These are phyloP conservation scores for Limonium bicolor DNA, from an alignment of 148 eudicot genomes.

Conservation along the genomic window DNA sequence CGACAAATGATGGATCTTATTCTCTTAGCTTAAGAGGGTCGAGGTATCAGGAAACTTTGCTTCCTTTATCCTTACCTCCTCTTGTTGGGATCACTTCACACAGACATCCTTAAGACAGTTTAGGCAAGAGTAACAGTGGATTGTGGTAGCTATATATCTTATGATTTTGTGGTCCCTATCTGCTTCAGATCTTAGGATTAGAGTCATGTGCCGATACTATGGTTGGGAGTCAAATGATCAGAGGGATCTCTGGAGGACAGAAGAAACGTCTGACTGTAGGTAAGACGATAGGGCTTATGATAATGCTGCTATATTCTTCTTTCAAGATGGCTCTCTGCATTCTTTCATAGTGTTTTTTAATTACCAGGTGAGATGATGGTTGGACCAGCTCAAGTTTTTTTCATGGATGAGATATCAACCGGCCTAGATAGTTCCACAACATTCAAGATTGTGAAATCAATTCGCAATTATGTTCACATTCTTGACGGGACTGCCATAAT, in stretches of 20 bases:
- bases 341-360: not conserved
- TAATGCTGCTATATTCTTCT: not conserved
- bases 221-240: constrained; percentile 7
- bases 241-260: constrained; percentile 11
- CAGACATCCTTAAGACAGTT: not conserved
- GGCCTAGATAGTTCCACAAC: constrained; percentile 85
- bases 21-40: too few relatives aligned
- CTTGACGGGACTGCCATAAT: constrained; percentile 58
- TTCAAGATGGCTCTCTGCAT: not conserved
- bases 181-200: constrained; percentile 18
- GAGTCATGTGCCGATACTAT: constrained; percentile 19
- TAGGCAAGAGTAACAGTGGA: too few relatives aligned
- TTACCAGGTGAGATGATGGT: constrained; percentile 68
- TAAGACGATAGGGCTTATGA: not conserved
- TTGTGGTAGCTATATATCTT: too few relatives aligned
- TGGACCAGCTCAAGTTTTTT: constrained; percentile 53
- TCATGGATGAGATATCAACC: constrained; percentile 85
- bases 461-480: constrained; percentile 51
- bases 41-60: too few relatives aligned
- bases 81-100: not conserved
- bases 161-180: not conserved
- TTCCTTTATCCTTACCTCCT: not conserved
- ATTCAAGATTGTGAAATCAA: constrained; percentile 47
- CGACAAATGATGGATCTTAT: too few relatives aligned
- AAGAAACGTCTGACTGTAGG: constrained; percentile 18